Evolutionary conservation across 2,329 filamentous ascomycete genomes (phyloP).

Genomic region (Trichoderma sp.): DNA sequence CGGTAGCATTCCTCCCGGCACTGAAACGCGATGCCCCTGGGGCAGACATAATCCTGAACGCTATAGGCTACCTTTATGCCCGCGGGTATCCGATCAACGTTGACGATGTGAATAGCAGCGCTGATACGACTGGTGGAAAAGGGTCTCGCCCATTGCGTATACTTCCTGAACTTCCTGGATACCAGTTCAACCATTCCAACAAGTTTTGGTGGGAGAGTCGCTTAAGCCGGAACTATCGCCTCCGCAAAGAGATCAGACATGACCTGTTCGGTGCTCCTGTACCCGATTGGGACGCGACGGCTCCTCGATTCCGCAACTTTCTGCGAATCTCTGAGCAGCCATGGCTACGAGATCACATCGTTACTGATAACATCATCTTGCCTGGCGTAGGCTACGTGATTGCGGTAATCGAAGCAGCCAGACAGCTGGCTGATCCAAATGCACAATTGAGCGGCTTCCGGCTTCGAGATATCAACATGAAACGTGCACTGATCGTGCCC

Average conservation of each 20-base stretch:
- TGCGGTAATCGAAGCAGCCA: conserved; percentile 37
- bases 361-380: conserved; percentile 36
- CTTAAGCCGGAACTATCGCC: conserved; percentile 32
- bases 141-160: background rate
- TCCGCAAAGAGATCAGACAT: conserved; percentile 36
- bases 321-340: conserved; percentile 23
- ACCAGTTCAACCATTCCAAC: conserved; percentile 39
- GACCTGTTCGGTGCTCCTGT: conserved; percentile 41
- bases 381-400: conserved; percentile 41
- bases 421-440: conserved; percentile 25
- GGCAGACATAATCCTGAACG: background rate
- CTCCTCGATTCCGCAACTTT: conserved; percentile 29
- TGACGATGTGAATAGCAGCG: background rate
- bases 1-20: background rate
- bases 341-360: conserved; percentile 40
- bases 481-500: conserved; percentile 23
- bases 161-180: conserved; percentile 36
- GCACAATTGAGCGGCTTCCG: conserved; percentile 15
- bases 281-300: conserved; percentile 26
- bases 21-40: background rate
- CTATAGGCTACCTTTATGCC: background rate
- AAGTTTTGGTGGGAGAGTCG: conserved; percentile 37
- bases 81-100: conserved; percentile 1
- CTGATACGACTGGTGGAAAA: background rate
- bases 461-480: conserved; percentile 22